These are phyloP conservation scores for Olyra latifolia DNA, from an alignment of 176 grass and related monocot species.

Conservation along the genomic window DNA sequence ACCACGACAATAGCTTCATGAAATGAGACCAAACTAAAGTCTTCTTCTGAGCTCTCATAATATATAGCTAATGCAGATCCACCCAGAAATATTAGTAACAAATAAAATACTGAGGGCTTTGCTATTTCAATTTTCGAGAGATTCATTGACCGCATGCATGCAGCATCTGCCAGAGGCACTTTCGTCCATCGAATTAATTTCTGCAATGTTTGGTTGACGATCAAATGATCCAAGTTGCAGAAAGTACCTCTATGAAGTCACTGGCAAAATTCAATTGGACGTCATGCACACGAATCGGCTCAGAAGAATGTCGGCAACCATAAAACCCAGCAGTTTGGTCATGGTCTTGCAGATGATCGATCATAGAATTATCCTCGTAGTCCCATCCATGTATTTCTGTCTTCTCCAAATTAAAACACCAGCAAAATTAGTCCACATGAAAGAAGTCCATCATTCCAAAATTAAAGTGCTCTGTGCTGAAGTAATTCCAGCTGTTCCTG, in stretches of 20 bases:
- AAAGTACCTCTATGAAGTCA: slow-evolving; percentile 82
- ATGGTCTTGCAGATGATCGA: slow-evolving; percentile 93
- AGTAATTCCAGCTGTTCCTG: slow-evolving; percentile 95
- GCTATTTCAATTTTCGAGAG: no score
- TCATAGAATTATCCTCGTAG: slow-evolving; percentile 95
- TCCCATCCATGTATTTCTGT: slow-evolving; percentile 74
- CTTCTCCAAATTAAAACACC: not conserved
- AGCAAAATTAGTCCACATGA: not conserved
- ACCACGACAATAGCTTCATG: no score
- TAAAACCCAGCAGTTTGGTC: slow-evolving; percentile 93
- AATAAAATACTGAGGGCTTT: no score
- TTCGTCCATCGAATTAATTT: slow-evolving; percentile 36
- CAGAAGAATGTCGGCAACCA: slow-evolving; percentile 78
- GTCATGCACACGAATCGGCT: slow-evolving; percentile 88
- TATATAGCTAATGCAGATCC: no score
- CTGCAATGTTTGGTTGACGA: not conserved
- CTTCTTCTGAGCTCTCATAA: no score
- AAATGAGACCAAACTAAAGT: no score
- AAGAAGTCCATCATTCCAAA: slow-evolving; percentile 98
- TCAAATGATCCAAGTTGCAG: not conserved
- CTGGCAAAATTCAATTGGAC: slow-evolving; percentile 82
- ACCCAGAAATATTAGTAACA: no score
- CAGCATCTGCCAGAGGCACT: no score
- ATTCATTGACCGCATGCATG: no score
- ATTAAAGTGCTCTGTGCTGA: slow-evolving; percentile 90